Base-by-base conservation (phyloP, 306 rosid genomes). In the Styphnolobium japonicum region DNA sequence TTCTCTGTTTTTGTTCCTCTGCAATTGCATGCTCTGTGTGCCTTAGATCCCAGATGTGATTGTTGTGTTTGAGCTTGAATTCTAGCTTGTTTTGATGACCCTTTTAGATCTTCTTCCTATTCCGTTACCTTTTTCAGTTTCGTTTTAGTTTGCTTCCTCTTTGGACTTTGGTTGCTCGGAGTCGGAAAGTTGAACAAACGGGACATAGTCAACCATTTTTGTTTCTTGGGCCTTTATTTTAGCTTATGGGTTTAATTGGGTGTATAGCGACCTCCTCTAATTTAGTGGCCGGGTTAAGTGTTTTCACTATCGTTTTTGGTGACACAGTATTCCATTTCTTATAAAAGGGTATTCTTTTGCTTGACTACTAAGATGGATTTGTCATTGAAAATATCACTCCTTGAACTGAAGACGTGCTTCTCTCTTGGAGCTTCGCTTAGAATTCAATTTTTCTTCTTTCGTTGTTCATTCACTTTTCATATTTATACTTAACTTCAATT, bases 241-340 rank as follows among this genome's bases (percentile, higher is more conserved):
- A 64, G 71, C 45, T 46, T 9, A 40, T 43, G 22, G 12, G 33
- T n/a, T 49, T 16, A 37, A 34, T 14, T 49, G 42, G 14, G 31
- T 49, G 56, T 60, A 12, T 34, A 7, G 53, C 66, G 67, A 0
- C 46, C 48, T 81, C 11, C 52, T 14, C 15, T 49, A 51, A 62
- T 73, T 67, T 45, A 45, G 27, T 27, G 0, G n/a, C n/a, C n/a
- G n/a, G 65, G 48, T 48, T 40, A 22, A 53, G 67, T 77, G 27
- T 6, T 40, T 39, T 80, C 83, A 36, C 72, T 25, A 11, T 71
- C 71, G 52, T 55, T 71, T 65, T 74, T 67, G 84, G 82, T 80
- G 78, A 25, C 69, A 23, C 43, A 77, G 43, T 68, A 0, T 33
- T 45, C 22, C 40, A 3, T 65, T 80, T 14, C 36, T 61, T 66